Evolutionary conservation across 495 filamentous ascomycete genomes (phyloP).

Genomic region (Penicillium samsonianum): DNA sequence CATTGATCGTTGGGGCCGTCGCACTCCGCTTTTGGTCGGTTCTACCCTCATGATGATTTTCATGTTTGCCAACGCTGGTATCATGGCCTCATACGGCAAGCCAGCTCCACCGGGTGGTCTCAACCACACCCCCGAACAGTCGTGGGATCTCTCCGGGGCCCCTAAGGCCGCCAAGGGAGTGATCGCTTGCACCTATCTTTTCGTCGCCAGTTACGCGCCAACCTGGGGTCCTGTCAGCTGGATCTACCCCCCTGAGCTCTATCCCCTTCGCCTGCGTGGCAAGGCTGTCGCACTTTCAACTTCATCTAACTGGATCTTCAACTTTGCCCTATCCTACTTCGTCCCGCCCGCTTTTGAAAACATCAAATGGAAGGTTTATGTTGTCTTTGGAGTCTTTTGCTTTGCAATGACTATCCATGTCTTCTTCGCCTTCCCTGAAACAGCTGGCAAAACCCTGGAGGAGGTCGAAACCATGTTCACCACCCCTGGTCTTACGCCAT

Average conservation of each 20-base stretch:
- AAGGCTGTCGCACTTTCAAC: conserved; percentile 73
- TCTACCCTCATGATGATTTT: conserved; percentile 67
- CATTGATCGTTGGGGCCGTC: conserved; percentile 65
- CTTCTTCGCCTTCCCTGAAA: conserved; percentile 84
- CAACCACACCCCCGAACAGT: conserved; percentile 35
- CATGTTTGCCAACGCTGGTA: conserved; percentile 68
- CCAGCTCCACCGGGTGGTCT: conserved; percentile 55
- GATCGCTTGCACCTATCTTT: conserved; percentile 66
- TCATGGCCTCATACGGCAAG: conserved; percentile 56
- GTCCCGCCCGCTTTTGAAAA: conserved; percentile 73
- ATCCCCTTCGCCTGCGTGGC: conserved; percentile 63
- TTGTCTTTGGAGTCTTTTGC: conserved; percentile 77
- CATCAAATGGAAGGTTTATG: conserved; percentile 73
- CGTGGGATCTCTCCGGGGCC: conserved; percentile 38
- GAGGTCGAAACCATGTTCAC: conserved; percentile 74
- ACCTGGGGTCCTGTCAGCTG: conserved; percentile 68
- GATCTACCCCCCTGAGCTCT: conserved; percentile 70
- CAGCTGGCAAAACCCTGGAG: conserved; percentile 77
- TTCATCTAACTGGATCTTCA: conserved; percentile 75
- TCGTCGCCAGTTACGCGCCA: conserved; percentile 58
- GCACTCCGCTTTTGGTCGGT: conserved; percentile 64
- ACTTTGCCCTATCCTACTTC: conserved; percentile 79
- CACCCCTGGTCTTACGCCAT: conserved; percentile 59
- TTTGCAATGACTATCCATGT: conserved; percentile 70
- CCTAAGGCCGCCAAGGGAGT: conserved; percentile 53